Percentiles rank a stretch among this genome's conserved stretches.
These are phyloP conservation scores for Herpotrichia juniperi DNA, from an alignment of 2,329 filamentous ascomycete genomes.

Conservation along the genomic window DNA sequence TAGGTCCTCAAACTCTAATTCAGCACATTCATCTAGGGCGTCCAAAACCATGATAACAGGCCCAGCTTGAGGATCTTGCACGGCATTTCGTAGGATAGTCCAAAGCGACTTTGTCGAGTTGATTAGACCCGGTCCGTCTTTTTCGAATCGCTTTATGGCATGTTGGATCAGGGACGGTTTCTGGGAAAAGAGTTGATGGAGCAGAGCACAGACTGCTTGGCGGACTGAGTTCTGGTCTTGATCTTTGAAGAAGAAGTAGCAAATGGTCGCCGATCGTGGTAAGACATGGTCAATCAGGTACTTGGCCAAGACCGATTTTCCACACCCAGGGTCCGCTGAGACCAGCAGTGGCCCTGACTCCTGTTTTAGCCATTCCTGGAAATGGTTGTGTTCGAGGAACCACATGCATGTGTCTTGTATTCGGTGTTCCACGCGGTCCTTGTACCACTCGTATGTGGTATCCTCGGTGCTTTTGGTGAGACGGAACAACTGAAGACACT, in stretches of 20 bases:
- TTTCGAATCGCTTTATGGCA: conserved; percentile 18
- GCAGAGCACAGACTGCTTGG: conserved; percentile 24
- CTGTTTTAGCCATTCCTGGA: conserved; percentile 20
- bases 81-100: conserved; percentile 16
- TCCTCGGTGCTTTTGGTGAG: conserved; percentile 19
- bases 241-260: conserved; percentile 32
- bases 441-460: conserved; percentile 28
- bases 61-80: conserved; percentile 17
- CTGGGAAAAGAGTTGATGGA: conserved; percentile 24
- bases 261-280: conserved; percentile 19
- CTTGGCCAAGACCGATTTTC: conserved; percentile 27
- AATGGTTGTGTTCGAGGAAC: conserved; percentile 21
- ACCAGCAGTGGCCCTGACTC: conserved; percentile 24
- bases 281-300: conserved; percentile 23
- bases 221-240: conserved; percentile 24
- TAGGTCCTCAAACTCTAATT: conserved; percentile 17
- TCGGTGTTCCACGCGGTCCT: conserved; percentile 22
- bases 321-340: conserved; percentile 28
- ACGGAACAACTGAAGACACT: conserved; percentile 28
- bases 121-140: conserved; percentile 17
- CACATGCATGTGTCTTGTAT: conserved; percentile 26
- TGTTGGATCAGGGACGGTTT: conserved; percentile 20
- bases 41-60: conserved; percentile 23
- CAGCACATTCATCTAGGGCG: conserved; percentile 23
- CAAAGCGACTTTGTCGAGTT: conserved; percentile 24